Evolutionary conservation across 169 alveolate species (phyloP).

Genomic region (Cyclospora cayetanensis): DNA sequence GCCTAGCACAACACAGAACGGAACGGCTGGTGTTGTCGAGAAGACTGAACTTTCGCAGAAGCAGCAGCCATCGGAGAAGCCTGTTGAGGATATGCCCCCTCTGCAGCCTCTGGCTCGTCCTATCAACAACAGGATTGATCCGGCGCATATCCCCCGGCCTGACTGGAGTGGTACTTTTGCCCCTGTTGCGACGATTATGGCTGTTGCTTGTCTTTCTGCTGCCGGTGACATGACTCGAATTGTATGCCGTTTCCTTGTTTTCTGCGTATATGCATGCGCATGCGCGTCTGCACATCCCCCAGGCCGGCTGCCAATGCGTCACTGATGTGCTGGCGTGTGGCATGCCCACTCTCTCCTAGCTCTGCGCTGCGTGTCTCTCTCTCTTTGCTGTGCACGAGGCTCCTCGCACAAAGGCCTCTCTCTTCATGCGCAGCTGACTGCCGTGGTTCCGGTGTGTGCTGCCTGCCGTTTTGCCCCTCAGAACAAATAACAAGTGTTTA

Average conservation of each 20-base stretch:
- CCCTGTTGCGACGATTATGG: not conserved
- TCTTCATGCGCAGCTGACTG: no score
- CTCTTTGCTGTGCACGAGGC: no score
- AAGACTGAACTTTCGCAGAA: conserved; percentile 10
- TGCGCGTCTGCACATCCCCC: no score
- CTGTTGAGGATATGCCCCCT: conserved; percentile 42
- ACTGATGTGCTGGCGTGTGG: no score
- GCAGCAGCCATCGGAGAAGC: not conserved
- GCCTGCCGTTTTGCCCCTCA: no score
- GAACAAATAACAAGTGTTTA: conserved; percentile 44
- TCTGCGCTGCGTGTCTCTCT: no score
- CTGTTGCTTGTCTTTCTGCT: not conserved
- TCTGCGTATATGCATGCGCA: no score
- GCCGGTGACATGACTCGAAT: no score
- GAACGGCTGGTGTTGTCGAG: not conserved
- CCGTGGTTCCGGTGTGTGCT: no score
- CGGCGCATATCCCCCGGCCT: conserved; percentile 72
- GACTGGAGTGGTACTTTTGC: conserved; percentile 45
- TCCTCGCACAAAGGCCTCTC: no score
- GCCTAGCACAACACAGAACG: conserved; percentile 21
- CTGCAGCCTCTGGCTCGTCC: conserved; percentile 67
- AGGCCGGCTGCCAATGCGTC: no score
- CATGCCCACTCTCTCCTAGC: not conserved
- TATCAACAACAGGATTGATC: conserved; percentile 60
- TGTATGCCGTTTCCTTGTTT: not conserved